Percentiles rank a stretch among this genome's conserved stretches.
phyloP scores from a whole-genome alignment of 768 basidiomycete species.

The Boletus tylopilopsis region DNA sequence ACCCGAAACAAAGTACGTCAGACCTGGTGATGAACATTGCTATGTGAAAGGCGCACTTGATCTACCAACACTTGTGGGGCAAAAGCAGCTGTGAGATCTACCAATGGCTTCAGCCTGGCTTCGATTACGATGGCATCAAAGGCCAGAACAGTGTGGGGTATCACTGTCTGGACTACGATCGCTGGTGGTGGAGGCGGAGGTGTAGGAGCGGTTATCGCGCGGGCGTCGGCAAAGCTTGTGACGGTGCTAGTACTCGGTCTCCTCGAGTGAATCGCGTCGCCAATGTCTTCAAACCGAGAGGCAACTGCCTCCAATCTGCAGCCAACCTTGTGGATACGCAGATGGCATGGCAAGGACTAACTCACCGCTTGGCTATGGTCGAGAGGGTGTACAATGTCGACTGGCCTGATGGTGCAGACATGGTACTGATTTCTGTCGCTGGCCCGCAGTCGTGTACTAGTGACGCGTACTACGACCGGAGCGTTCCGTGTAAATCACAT shows the following conservation, averaged over 20 bases:
- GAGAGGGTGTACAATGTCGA: slow-evolving; percentile 67
- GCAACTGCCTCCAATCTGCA: slow-evolving; percentile 87
- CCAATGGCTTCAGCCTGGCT: slow-evolving; percentile 68
- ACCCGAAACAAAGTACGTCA: slow-evolving; percentile 6
- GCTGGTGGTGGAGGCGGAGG: slow-evolving; percentile 36
- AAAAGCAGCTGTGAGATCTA: slow-evolving; percentile 67
- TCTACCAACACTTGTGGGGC: slow-evolving; percentile 68
- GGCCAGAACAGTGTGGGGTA: slow-evolving; percentile 60
- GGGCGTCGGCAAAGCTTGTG: slow-evolving; percentile 21
- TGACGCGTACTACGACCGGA: slow-evolving; percentile 15
- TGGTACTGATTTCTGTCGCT: slow-evolving; percentile 1
- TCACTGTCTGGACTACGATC: slow-evolving; percentile 36
- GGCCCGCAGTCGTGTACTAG: not conserved
- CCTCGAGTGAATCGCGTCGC: slow-evolving; percentile 38
- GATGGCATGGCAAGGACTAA: slow-evolving; percentile 5
- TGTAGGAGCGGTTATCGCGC: slow-evolving; percentile 27
- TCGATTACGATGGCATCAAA: slow-evolving; percentile 74
- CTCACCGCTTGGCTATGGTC: slow-evolving; percentile 80
- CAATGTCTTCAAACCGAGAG: slow-evolving; percentile 91
- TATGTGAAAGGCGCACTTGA: slow-evolving; percentile 52
- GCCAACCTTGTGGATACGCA: not conserved
- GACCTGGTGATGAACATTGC: not conserved
- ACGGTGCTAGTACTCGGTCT: slow-evolving; percentile 32
- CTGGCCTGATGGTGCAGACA: slow-evolving; percentile 39
- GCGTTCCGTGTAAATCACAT: slow-evolving; percentile 15